Evolutionary conservation across 257 asterid species (phyloP), one percentile per base, ranked within the genome.

Genomic region (Solanum arcanum): DNA sequence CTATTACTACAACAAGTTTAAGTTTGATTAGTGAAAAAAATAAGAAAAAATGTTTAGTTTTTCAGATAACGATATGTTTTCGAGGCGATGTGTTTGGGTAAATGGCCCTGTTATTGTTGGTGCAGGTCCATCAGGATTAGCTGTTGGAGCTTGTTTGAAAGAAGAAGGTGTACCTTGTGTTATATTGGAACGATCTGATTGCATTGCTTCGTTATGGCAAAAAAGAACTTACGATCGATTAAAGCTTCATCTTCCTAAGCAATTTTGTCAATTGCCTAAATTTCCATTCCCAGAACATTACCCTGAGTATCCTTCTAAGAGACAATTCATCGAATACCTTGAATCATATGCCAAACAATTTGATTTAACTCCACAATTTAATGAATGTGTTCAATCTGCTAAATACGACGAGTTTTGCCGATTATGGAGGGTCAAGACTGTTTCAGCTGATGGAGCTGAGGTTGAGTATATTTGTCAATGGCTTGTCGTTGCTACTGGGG

Each of bases 401-500:
- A 90, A 88, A 89, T 95, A 89, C 87, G 97, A 94, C 42, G 95
- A 92, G 5, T 82, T 89, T 2, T 92, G 94, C 84, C 64, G 91
- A 2, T 74, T 93, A 25, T 94, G 98, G 98, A 85, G 97, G 86
- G 94, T 94, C 21, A 88, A 86, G n/a, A 94, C 92, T 9, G 84
- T 86, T 23, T 35, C 89, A 0, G 23, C 42, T 2, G 23, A 39
- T 33, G 86, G 84, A 7, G 29, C 41, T 8, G 94, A 92, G 86
- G 91, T 92, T n/a, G 95, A 93, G 93, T 95, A 95, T 44, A 89
- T 93, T 60, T 94, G 96, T 84, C 97, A 93, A 91, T 91, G 89
- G 92, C 92, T 95, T 5, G 94, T 95, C 10, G 97, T 95, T 60
- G 98, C 98, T 44, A 92, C 97, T 11, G 98, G 97, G 9, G 98